Base-by-base conservation (phyloP, 129 eudicot species). In the Apium graveolens region DNA sequence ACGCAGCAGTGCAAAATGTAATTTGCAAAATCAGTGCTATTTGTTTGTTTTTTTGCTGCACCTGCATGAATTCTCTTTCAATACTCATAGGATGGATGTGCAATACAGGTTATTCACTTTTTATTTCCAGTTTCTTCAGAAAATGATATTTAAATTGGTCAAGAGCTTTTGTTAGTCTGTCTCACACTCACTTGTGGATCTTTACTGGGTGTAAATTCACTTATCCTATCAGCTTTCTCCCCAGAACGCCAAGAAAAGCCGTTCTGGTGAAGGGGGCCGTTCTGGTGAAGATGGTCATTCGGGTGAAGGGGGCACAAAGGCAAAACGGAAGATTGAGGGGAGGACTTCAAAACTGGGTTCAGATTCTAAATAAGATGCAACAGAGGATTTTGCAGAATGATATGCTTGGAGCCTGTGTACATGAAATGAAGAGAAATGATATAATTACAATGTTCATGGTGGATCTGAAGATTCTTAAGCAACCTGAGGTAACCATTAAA, bases 201-300 rank as follows among this genome's bases (percentile, higher is more conserved):
- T 3, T 46, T 72, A 41, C 5, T 57, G 57, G 42, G 32, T 26
- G 16, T 29, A 32, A 12, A 41, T 42, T 32, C 43, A 37, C 48
- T 35, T 49, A 11, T 45, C 14, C 27, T 5, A 18, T 48, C 76
- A 81, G 80, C 49, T 32, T n/a, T 37, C 46, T 20, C 27, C 66
- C 7, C 71, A 75, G 49, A 75, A 66, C 27, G 71, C 70, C 38
- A 81, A 69, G 80, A 81, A 65, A 70, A 66, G 76, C 51, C 76
- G 26, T 45, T 46, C 0, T 26, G 60, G 21, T 3, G 26, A 39
- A 39, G 55, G 18, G 27, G 27, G 10, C 45, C 45, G 45, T 7
- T 42, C 45, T 42, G 45, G 45, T 42, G 45, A 41, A 41, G 43
- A 10, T 8, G 43, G 76, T 31, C 75, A 34, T 32, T 45, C 0